Percentiles rank a stretch among this genome's conserved stretches.
Evolutionary conservation across 2,329 filamentous ascomycete species (phyloP).

Genomic region (Beauveria scarabaeidicola): DNA sequence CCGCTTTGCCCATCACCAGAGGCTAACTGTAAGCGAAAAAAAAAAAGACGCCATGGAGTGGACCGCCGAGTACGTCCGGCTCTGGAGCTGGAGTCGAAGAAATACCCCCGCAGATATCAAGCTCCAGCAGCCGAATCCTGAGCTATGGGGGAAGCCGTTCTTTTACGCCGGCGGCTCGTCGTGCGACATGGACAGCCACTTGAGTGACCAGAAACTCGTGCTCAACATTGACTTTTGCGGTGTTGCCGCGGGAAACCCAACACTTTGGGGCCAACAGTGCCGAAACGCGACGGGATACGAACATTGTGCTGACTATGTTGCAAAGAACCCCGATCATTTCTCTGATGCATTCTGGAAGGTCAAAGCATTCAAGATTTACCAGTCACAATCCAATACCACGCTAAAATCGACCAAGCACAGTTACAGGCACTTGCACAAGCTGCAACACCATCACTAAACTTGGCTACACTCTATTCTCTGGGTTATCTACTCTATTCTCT

Average conservation of each 20-base stretch:
- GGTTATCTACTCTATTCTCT: no score
- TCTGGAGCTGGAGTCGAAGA: slow-evolving; percentile 31
- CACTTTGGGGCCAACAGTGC: not conserved
- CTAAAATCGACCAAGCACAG: not conserved
- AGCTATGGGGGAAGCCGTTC: slow-evolving; percentile 54
- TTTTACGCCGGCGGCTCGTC: slow-evolving; percentile 47
- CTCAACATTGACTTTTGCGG: slow-evolving; percentile 71
- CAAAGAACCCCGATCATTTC: not conserved
- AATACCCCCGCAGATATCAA: slow-evolving; percentile 26
- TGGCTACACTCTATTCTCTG: not conserved
- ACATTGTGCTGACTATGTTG: not conserved
- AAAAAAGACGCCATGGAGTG: slow-evolving; percentile 32
- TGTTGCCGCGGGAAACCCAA: slow-evolving; percentile 46
- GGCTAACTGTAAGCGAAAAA: slow-evolving; percentile 16
- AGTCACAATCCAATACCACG: not conserved
- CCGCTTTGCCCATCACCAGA: not conserved
- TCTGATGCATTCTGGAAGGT: not conserved
- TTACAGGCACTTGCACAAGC: not conserved
- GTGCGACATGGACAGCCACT: slow-evolving; percentile 57
- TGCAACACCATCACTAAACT: not conserved
- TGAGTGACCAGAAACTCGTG: slow-evolving; percentile 61
- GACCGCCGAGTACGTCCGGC: slow-evolving; percentile 31
- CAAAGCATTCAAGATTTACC: not conserved
- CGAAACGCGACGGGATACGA: not conserved
- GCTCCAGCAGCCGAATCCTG: slow-evolving; percentile 47